Evolutionary conservation across 805 yeast genomes (phyloP).

Genomic region (Candida gorgasii): DNA sequence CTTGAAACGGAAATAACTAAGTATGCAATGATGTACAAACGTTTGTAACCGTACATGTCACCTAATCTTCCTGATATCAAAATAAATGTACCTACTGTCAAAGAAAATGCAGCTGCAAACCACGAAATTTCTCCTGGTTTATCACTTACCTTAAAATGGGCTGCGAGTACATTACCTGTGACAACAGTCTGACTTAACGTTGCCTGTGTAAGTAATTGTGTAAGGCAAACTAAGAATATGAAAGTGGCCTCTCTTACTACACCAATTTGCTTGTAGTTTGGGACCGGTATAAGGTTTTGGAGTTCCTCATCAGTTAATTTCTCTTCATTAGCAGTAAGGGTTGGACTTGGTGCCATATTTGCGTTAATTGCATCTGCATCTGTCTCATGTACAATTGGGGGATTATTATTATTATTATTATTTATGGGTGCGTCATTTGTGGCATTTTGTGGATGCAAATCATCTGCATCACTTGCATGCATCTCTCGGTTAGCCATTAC

Average conservation of each 20-base stretch:
- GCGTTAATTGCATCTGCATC: too few relatives aligned
- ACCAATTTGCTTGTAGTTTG: slow-evolving; percentile 23
- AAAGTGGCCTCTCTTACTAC: slow-evolving; percentile 23
- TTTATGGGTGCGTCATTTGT: too few relatives aligned
- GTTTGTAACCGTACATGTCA: slow-evolving; percentile 36
- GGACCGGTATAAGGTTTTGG: slow-evolving; percentile 15
- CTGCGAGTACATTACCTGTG: slow-evolving; percentile 19
- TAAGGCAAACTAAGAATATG: slow-evolving; percentile 23
- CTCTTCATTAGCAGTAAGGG: neutral
- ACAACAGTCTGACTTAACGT: slow-evolving; percentile 23
- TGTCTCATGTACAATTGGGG: too few relatives aligned
- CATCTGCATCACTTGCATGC: too few relatives aligned
- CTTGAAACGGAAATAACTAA: slow-evolving; percentile 24
- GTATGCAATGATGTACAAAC: slow-evolving; percentile 26
- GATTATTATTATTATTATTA: too few relatives aligned
- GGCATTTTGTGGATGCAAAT: too few relatives aligned
- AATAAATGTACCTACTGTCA: slow-evolving; percentile 39
- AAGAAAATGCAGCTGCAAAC: slow-evolving; percentile 35
- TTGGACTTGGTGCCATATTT: neutral
- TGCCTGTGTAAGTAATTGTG: slow-evolving; percentile 20
- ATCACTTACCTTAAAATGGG: slow-evolving; percentile 25
- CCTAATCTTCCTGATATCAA: slow-evolving; percentile 35
- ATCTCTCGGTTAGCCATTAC: too few relatives aligned
- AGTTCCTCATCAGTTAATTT: neutral
- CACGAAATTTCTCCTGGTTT: slow-evolving; percentile 33